Percentiles rank a stretch among this genome's conserved stretches.
These are phyloP conservation scores for Aspergillus spinulosporus DNA, from an alignment of 2,329 filamentous ascomycete species.

Conservation along the genomic window DNA sequence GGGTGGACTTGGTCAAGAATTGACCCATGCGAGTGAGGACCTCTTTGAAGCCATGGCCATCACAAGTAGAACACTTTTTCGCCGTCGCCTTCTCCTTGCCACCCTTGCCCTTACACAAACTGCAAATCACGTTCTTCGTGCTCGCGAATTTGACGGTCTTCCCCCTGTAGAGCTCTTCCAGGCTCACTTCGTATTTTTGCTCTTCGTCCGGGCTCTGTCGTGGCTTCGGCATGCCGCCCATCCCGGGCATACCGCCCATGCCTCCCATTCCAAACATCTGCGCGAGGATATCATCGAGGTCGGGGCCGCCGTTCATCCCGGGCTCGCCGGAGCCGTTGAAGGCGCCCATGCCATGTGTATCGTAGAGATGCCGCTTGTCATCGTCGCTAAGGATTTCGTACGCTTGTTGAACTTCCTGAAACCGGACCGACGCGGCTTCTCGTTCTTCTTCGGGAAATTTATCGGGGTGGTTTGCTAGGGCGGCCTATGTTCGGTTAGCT, in stretches of 20 bases:
- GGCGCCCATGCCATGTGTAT: conserved; percentile 91
- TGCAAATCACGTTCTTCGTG: conserved; percentile 90
- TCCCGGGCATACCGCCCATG: conserved; percentile 51
- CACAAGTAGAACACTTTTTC: conserved; percentile 78
- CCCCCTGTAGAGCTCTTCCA: conserved; percentile 97
- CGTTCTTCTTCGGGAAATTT: conserved; percentile 88
- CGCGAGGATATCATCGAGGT: conserved; percentile 87
- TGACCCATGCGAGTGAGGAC: conserved; percentile 81
- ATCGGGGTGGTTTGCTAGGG: conserved; percentile 87
- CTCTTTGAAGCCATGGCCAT: conserved; percentile 74
- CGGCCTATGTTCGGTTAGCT: conserved; percentile 59
- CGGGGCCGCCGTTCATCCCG: conserved; percentile 61
- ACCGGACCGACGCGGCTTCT: conserved; percentile 81
- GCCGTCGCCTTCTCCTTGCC: conserved; percentile 91
- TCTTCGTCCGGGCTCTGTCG: conserved; percentile 80
- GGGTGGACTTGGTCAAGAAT: conserved; percentile 76
- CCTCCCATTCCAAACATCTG: conserved; percentile 80
- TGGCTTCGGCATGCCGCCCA: conserved; percentile 42
- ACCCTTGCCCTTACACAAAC: conserved; percentile 81
- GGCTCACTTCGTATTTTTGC: conserved; percentile 82
- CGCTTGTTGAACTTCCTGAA: conserved; percentile 89
- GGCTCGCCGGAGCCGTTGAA: conserved; percentile 76
- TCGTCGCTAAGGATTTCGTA: conserved; percentile 98
- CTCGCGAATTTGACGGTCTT: conserved; percentile 97
- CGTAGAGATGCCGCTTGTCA: conserved; percentile 87